Base-by-base conservation (phyloP, 257 asterid species). In the Marsdenia floribunda region DNA sequence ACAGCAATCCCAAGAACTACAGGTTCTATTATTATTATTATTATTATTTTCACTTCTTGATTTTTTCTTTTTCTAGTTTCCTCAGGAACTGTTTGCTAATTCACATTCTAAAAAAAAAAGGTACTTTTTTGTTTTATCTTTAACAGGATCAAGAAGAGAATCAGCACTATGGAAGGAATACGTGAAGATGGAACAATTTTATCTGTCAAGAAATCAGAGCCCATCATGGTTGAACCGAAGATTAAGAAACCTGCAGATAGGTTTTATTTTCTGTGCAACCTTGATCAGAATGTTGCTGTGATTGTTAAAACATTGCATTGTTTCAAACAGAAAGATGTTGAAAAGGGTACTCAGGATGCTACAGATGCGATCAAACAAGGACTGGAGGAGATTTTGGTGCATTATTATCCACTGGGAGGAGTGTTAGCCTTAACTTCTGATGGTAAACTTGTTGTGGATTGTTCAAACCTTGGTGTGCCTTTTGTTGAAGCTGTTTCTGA, bases 281-380 rank as follows among this genome's bases (percentile, higher is more conserved):
- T 80, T 52, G 84, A 60, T 47, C 78, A 80, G 71, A 80, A 80
- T 71, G 58, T 73, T 5, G 76, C 73, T 38, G 69, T 72, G 16
- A 47, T 59, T 16, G 76, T 80, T 13, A 72, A 75, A 16, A 80
- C 81, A n/a, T 33, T 73, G 37, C 73, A 76, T 73, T 72, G 76
- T 50, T 76, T 80, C 64, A 68, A 67, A 7, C 33, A 77, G 13
- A 42, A n/a, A 42, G 73, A 3, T 1, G 22, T 3, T 5, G 19
- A 19, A 52, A 33, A 50, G 47, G 35, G 49, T 16, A 10, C 24
- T 26, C 22, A 71, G 21, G 50, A 71, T 26, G 75, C 8, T 35
- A 33, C 49, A 71, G 75, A 53, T 26, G 75, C 19, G 65, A 71
- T 71, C 9, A 52, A 19, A 50, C 5, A 18, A 52, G 75, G 75